Evolutionary conservation across 2,329 filamentous ascomycete genomes (phyloP).

Genomic region (Ustulina deusta): DNA sequence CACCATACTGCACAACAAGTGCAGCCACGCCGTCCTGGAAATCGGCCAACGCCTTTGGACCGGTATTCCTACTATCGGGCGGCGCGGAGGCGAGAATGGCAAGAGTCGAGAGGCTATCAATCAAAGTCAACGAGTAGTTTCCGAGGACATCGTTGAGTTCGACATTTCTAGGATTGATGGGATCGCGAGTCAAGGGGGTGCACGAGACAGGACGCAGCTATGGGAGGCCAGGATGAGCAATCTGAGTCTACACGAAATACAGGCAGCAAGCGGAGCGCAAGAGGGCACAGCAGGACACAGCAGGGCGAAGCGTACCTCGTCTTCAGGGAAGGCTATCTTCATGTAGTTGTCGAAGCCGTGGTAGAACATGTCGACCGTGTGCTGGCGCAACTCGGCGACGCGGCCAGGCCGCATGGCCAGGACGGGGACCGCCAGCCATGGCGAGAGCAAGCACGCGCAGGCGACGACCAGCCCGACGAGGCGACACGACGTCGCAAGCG

Average conservation of each 20-base stretch:
- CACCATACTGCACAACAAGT: conserved; percentile 86
- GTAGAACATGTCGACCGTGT: conserved; percentile 87
- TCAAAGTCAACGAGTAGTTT: conserved; percentile 95
- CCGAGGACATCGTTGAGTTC: conserved; percentile 95
- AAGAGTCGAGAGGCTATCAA: conserved; percentile 94
- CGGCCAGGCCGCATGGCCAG: conserved; percentile 67
- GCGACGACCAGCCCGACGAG: conserved; percentile 45
- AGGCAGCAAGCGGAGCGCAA: conserved; percentile 13
- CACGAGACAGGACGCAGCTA: conserved; percentile 89
- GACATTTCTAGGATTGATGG: conserved; percentile 80
- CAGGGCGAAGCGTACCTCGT: conserved; percentile 70
- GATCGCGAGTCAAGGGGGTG: conserved; percentile 84
- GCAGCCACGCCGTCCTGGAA: conserved; percentile 85
- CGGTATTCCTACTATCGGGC: conserved; percentile 63
- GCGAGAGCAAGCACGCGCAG: conserved; percentile 48
- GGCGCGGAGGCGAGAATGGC: conserved; percentile 88
- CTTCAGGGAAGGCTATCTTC: conserved; percentile 92
- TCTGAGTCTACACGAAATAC: conserved; percentile 37
- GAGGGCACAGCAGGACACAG: too few relatives aligned
- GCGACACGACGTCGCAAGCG: conserved; percentile 38
- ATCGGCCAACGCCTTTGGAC: conserved; percentile 72
- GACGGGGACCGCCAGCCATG: conserved; percentile 55
- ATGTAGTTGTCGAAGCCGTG: conserved; percentile 98
- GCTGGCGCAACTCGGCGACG: conserved; percentile 67
- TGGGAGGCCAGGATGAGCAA: conserved; percentile 39